A percentile compares a stretch with the other conserved stretches of the same genome.
phyloP scores from a whole-genome alignment of 768 basidiomycete genomes.

The Suillus occidentalis region DNA sequence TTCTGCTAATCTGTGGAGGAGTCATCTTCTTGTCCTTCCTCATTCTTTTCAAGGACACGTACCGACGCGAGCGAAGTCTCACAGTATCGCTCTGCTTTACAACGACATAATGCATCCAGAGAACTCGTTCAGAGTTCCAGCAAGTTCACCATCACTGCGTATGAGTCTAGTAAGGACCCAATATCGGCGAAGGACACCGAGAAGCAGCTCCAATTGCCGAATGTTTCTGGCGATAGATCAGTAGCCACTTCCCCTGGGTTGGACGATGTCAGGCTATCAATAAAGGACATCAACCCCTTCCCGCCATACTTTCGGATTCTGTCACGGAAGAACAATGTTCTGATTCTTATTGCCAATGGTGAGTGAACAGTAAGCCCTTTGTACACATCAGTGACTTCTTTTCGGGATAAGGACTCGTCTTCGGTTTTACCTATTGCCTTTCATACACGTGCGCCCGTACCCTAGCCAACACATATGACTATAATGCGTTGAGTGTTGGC shows the following conservation, averaged over 20 bases:
- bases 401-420: slow-evolving; percentile 54
- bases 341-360: slow-evolving; percentile 46
- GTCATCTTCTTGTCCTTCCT: slow-evolving; percentile 55
- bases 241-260: slow-evolving; percentile 17
- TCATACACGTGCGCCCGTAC: slow-evolving; percentile 76
- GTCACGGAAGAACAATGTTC: slow-evolving; percentile 62
- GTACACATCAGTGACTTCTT: slow-evolving; percentile 12
- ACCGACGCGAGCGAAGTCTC: slow-evolving; percentile 77
- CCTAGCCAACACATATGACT: slow-evolving; percentile 60
- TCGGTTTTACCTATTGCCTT: slow-evolving; percentile 69
- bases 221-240: slow-evolving; percentile 21
- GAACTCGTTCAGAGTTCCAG: slow-evolving; percentile 22
- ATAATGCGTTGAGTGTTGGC: slow-evolving; percentile 69
- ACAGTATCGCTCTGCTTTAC: slow-evolving; percentile 72
- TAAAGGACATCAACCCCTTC: slow-evolving; percentile 76
- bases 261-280: slow-evolving; percentile 48
- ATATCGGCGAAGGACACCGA: slow-evolving; percentile 14
- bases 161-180: slow-evolving; percentile 13
- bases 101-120: slow-evolving; percentile 35
- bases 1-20: slow-evolving; percentile 65
- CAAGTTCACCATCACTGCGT: slow-evolving; percentile 16
- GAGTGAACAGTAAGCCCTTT: neutral
- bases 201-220: slow-evolving; percentile 22
- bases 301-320: slow-evolving; percentile 60
- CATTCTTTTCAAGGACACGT: slow-evolving; percentile 78